A percentile compares a stretch with the other conserved stretches of the same genome.
Conservation (phyloP, 345 rosid species). For the Salix purpurea region DNA sequence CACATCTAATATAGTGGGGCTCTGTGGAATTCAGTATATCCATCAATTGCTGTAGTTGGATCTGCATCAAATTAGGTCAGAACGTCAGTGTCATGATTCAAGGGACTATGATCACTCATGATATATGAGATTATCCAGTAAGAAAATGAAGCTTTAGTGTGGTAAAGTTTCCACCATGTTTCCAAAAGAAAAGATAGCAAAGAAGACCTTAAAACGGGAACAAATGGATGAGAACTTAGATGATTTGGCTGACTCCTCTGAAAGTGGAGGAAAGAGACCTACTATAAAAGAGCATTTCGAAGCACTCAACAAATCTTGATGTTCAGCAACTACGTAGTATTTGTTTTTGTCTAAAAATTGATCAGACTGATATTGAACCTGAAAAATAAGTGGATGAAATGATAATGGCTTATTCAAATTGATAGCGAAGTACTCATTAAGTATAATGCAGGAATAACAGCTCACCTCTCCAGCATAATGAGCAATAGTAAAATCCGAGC, state of each 20-base stretch:
- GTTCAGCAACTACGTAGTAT: constrained; percentile 91
- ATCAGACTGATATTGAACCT: constrained; percentile 90
- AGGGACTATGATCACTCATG: not conserved
- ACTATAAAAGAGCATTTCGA: constrained; percentile 71
- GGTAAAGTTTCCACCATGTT: not conserved
- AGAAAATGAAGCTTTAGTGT: not conserved
- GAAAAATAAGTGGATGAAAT: constrained; percentile 29
- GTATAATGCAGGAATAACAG: not conserved
- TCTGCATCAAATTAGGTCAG: constrained; percentile 52
- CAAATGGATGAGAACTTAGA: constrained; percentile 89
- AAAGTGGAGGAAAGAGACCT: constrained; percentile 60
- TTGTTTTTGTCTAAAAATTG: constrained; percentile 94
- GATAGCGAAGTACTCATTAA: too few relatives aligned
- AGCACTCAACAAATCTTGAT: constrained; percentile 81
- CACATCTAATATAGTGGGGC: constrained; percentile 92
- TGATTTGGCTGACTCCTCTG: constrained; percentile 64
- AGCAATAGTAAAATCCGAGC: constrained; percentile 66
- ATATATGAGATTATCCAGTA: constrained; percentile 8
- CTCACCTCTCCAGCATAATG: constrained; percentile 95
- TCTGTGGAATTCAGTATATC: constrained; percentile 78
- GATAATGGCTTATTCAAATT: not conserved
- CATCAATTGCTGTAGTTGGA: constrained; percentile 87
- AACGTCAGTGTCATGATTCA: constrained; percentile 13
- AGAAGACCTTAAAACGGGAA: constrained; percentile 67
- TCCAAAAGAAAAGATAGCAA: constrained; percentile 6